phyloP scores from a whole-genome alignment of 2,329 filamentous ascomycete genomes.

The Diaporthe caulivora region DNA sequence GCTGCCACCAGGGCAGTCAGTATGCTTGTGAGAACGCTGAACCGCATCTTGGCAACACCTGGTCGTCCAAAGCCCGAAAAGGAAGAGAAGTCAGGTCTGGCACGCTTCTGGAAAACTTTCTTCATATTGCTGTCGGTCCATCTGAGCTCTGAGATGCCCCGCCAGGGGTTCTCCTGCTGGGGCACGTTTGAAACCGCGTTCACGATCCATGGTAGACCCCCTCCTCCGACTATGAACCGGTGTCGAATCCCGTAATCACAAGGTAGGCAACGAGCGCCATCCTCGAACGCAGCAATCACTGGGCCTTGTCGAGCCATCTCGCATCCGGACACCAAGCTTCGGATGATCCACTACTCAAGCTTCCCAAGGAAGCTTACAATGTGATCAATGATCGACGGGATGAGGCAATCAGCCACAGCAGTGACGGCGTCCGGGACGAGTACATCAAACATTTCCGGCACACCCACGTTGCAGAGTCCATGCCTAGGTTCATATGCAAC shows the following conservation, averaged over 20 bases:
- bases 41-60: constrained; percentile 42
- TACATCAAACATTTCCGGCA: constrained; percentile 39
- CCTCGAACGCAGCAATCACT: background rate
- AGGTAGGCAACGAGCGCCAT: background rate
- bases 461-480: constrained; percentile 36
- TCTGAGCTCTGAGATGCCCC: constrained; percentile 18
- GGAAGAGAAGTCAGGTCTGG: background rate
- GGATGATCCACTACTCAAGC: constrained; percentile 24
- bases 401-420: constrained; percentile 30
- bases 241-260: background rate
- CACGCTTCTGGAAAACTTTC: constrained; percentile 15
- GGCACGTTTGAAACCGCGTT: constrained; percentile 35
- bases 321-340: constrained; percentile 12
- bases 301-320: constrained; percentile 12
- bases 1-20: constrained; percentile 49
- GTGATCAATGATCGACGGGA: constrained; percentile 17
- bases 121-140: constrained; percentile 35
- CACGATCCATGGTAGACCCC: constrained; percentile 7
- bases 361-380: constrained; percentile 18
- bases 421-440: constrained; percentile 31
- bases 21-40: constrained; percentile 41
- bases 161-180: constrained; percentile 9
- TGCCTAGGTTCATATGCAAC: constrained; percentile 29
- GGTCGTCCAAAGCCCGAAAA: constrained; percentile 30
- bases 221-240: constrained; percentile 7